Percentiles rank a stretch among this genome's conserved stretches.
These are phyloP conservation scores for Phytophthora brassicae DNA, from an alignment of 352 stramenopile species.

Conservation along the genomic window DNA sequence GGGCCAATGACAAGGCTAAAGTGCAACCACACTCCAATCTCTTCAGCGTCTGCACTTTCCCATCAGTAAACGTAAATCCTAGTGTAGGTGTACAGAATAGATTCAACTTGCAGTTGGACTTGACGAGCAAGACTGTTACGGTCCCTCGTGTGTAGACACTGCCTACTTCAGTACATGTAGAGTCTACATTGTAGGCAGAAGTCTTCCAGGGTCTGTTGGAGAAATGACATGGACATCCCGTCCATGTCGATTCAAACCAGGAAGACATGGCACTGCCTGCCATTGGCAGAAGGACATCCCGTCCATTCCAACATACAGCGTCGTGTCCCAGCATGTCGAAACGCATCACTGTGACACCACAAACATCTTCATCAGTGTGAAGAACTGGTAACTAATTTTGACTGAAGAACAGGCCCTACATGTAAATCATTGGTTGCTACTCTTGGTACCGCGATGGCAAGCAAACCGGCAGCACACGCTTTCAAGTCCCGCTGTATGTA, in stretches of 20 bases:
- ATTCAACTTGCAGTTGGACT: constrained; percentile 14
- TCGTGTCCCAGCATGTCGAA: constrained; percentile 13
- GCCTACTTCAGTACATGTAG: no score
- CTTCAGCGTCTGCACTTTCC: constrained; percentile 5
- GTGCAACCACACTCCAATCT: constrained; percentile 17
- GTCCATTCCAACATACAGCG: not conserved
- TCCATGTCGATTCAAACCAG: no score
- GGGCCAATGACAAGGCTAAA: not conserved
- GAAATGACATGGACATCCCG: no score
- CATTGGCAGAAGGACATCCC: not conserved
- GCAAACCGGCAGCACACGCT: not conserved
- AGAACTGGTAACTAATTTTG: no score
- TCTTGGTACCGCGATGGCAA: not conserved
- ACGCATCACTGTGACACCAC: constrained; percentile 14
- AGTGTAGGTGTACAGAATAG: constrained; percentile 7
- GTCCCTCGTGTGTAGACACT: no score
- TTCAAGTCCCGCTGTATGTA: not conserved
- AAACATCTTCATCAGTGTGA: no score
- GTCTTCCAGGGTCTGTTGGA: no score
- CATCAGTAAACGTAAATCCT: not conserved
- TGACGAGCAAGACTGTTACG: constrained; percentile 9
- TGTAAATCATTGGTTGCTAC: not conserved
- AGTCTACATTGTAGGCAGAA: no score
- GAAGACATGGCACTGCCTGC: no score
- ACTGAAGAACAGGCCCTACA: constrained; percentile 14